Evolutionary conservation across 179 eudicot species (phyloP), one percentile per base, ranked within the genome.

Genomic region (Spergularia azorica): DNA sequence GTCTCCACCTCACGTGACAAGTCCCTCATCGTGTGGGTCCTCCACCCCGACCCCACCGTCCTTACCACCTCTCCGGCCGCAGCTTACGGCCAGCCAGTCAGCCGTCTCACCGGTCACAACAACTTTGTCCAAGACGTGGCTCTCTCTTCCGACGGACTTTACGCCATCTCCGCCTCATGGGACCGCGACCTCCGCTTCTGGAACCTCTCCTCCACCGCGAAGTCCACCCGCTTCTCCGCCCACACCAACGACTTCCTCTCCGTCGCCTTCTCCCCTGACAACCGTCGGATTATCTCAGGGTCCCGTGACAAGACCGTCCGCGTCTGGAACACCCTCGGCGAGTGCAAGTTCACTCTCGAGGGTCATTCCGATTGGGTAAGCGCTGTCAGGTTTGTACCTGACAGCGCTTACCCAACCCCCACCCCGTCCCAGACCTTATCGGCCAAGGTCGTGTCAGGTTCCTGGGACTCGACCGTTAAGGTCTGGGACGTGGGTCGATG

Each of bases 251-350:
- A 87, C 71, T 87, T 83, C 18, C 83, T 87, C 48, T 87, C 87
- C 6, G 86, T 82, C 10, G 81, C 86, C 9, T 84, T 87, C 71
- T 87, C 89, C 3, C 72, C 77, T n/a, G 87, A 84, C 46, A 84
- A 87, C 71, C 84, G 87, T n/a, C 87, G 82, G 75, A 84, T 84
- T 52, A 86, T 84, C 15, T 87, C 89, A 8, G 84, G 81, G 2
- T 84, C 87, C 3, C 83, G 89, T 6, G 87, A 87, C 76, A 76
- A 74, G 51, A 65, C 83, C 50, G 79, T 84, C 59, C 83, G 83
- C 79, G 78, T 87, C 2, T 84, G 89, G 89, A 87, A 87, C 78
- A 84, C 87, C 7, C 76, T 87, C 9, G 89, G 89, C 3, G 85
- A 86, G 72, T 86, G 89, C 61, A 86, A 81, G 81, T 83, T 71